A percentile compares a stretch with the other conserved stretches of the same genome.
Conservation (phyloP, 176 grass and related monocot genomes). For the Eragrostis curvula region DNA sequence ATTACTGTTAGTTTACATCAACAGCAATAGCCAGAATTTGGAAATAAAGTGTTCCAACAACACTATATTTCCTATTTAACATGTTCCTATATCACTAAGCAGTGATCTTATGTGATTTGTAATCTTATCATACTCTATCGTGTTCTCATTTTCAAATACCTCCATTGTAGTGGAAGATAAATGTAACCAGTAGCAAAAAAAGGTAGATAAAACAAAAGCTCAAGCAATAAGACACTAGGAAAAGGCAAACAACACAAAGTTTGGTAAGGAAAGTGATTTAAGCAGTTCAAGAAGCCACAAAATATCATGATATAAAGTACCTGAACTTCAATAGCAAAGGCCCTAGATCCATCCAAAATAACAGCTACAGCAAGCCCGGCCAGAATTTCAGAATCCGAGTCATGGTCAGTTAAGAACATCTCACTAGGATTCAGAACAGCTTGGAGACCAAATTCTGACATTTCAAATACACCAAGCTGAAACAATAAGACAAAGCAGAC, state of each 20-base stretch:
- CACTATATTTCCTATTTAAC: neutral
- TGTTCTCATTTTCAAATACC: neutral
- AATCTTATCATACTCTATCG: neutral
- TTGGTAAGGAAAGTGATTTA: slow-evolving; percentile 39
- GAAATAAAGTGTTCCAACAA: no score
- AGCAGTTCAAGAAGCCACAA: slow-evolving; percentile 7
- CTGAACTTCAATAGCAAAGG: slow-evolving; percentile 93
- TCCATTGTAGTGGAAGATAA: neutral
- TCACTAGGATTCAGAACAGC: slow-evolving; percentile 86
- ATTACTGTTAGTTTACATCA: neutral
- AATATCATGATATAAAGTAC: slow-evolving; percentile 48
- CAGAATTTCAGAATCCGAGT: slow-evolving; percentile 81
- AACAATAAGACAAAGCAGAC: slow-evolving; percentile 27
- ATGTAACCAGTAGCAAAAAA: neutral
- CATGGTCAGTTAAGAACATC: slow-evolving; percentile 86
- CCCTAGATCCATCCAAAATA: slow-evolving; percentile 82
- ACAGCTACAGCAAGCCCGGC: slow-evolving; percentile 92
- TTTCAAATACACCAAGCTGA: slow-evolving; percentile 97
- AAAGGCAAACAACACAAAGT: slow-evolving; percentile 31
- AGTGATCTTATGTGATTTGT: neutral
- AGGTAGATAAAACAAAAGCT: slow-evolving; percentile 21
- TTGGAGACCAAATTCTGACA: slow-evolving; percentile 83
- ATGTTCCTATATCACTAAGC: neutral
- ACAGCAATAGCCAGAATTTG: neutral
- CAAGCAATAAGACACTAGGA: neutral